Evolutionary conservation across 495 filamentous ascomycete genomes (phyloP).

Genomic region (Aspergillus bridgeri): DNA sequence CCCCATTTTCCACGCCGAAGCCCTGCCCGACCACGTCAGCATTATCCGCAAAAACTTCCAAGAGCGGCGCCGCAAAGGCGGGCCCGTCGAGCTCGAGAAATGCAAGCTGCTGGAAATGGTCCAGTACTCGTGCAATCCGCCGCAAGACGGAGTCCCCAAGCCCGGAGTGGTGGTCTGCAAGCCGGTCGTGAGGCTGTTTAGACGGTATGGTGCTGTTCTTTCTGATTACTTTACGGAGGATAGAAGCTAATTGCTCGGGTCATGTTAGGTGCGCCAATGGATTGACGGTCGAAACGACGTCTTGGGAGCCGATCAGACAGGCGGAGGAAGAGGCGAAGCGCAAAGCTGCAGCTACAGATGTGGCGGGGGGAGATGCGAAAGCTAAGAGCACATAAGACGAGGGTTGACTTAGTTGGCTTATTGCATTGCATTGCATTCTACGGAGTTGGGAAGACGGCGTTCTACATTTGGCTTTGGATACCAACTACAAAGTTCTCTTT

Average conservation of each 20-base stretch:
- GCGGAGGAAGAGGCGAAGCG: slow-evolving; percentile 29
- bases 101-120: slow-evolving; percentile 75
- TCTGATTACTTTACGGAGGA: background rate
- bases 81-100: slow-evolving; percentile 53
- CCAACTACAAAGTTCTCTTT: background rate
- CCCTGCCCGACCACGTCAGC: slow-evolving; percentile 42
- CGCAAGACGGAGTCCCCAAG: slow-evolving; percentile 51
- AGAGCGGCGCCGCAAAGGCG: slow-evolving; percentile 43
- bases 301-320: slow-evolving; percentile 57
- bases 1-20: slow-evolving; percentile 36
- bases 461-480: slow-evolving; percentile 8
- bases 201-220: slow-evolving; percentile 54
- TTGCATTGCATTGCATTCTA: slow-evolving; percentile 21
- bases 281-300: slow-evolving; percentile 79
- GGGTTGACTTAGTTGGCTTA: no score
- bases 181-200: slow-evolving; percentile 73
- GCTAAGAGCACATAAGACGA: background rate
- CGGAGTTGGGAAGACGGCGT: slow-evolving; percentile 21
- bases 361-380: slow-evolving; percentile 5
- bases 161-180: slow-evolving; percentile 63
- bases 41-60: slow-evolving; percentile 39
- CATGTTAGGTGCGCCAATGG: slow-evolving; percentile 64
- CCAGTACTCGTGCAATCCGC: slow-evolving; percentile 73
- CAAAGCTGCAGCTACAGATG: slow-evolving; percentile 5
- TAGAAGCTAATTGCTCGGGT: slow-evolving; percentile 12